Base-by-base conservation (phyloP, 2,329 filamentous ascomycete species). In the Tetracladium maxilliforme region DNA sequence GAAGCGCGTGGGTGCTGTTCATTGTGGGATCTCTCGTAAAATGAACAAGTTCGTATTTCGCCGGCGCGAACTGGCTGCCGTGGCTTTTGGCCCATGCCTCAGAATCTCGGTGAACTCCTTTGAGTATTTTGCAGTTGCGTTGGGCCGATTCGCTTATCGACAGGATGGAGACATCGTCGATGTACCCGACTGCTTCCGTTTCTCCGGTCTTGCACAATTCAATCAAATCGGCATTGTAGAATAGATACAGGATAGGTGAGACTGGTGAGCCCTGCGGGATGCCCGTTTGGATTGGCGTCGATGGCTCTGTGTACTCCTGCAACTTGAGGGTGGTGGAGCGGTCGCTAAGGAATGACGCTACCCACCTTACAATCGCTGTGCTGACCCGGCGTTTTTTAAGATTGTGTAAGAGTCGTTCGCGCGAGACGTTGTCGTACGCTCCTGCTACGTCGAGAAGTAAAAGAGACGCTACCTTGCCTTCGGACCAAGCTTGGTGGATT, bases 41-140 rank as follows among this genome's bases (percentile, higher is more conserved):
- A 29, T 46, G 33, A 12, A 36, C 41, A 2, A 48, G 37, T 27
- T 40, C 17, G 32, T 39, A 47, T 25, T 47, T 48, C 11, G 38
- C 30, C 23, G 32, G 38, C 5, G 37, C 36, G 26, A 48, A 47
- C 18, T 38, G 29, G 2, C 33, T 41, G 23, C 26, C 36, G 29
- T 45, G 34, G 18, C 22, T 42, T 16, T 19, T 34, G 11, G 36
- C 39, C 40, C 32, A 48, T 12, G 17, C 23, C 20, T 35, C 27
- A 28, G 28, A 34, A 30, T 33, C 31, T 25, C 36, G 9, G 10
- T 37, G 27, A 6, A 24, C 30, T 21, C 18, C 27, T 20, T 26
- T 26, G 14, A 43, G 35, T 11, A 19, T 34, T 13, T 31, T 26
- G 20, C 29, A 36, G 27, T 35, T 39, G 34, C 26, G 25, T 34